Base-by-base conservation (phyloP, 305 asterid genomes). In the Fraxinus greggii region DNA sequence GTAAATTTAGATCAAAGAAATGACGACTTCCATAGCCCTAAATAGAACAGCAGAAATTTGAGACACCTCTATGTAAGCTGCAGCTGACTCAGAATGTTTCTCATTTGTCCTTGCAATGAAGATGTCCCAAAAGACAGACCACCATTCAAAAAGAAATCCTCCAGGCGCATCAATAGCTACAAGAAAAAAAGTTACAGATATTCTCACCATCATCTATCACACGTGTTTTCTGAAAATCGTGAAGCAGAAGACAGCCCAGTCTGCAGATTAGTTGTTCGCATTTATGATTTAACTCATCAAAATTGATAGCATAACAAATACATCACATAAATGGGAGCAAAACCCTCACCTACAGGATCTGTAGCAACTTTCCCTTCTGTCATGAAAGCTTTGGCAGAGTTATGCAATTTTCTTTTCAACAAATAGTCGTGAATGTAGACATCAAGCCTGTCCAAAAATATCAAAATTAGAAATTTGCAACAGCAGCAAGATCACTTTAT, bases 91-190 rank as follows among this genome's bases (percentile, higher is more conserved):
- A 10, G 98, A 97, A 88, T 97, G 98, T 90, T 95, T 97, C 85
- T 92, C 99, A 73, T 97, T 95, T 67, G 98, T 95, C 89, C 99
- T 91, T 79, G 99, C 97, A 84, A 97, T 97, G 88, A 93, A 97
- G 72, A 97, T 97, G 86, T 97, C 99, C 98, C 98, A 97, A 85
- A 96, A 94, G 56, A 94, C 98, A 78, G 99, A 96, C 98, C 99
- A 97, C 99, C 99, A 97, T 80, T 97, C 99, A 76, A 93, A 93
- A 26, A 97, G 95, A 90, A 97, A 97, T 73, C 99, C 99, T 77
- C 99, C 98, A 26, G 99, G 99, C 5, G 99, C 99, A 87, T 97
- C 99, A 87, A 97, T 97, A 63, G 99, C 98, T 97, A 85, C 84
- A 86, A 84, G 59, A 61, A 75, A 0, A 73, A 81, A 75, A 24